A percentile compares a stretch with the other conserved stretches of the same genome.
Evolutionary conservation across 2,329 filamentous ascomycete genomes (phyloP).

Genomic region (Daldinia sp.): DNA sequence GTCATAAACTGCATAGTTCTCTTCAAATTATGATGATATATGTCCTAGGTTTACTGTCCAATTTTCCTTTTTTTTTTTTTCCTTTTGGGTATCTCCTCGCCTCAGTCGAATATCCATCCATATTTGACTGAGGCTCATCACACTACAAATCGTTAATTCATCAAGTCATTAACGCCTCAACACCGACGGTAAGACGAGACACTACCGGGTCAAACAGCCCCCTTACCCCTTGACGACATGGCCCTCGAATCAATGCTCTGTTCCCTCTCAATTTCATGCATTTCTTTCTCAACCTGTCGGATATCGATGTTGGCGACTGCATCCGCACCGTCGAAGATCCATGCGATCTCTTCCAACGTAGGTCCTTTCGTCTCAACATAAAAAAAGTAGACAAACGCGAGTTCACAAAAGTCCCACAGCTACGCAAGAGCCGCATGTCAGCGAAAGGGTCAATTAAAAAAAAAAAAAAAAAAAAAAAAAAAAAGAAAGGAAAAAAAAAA

Average conservation of each 20-base stretch:
- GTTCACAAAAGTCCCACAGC: slow-evolving; percentile 70
- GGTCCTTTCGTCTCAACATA: slow-evolving; percentile 78
- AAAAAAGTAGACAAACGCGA: slow-evolving; percentile 73
- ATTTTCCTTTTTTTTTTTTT: slow-evolving; percentile 5
- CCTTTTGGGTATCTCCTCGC: slow-evolving; percentile 19
- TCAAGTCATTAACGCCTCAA: slow-evolving; percentile 9
- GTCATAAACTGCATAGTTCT: no score
- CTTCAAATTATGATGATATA: not conserved
- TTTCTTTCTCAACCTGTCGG: slow-evolving; percentile 67
- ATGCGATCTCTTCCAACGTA: slow-evolving; percentile 76
- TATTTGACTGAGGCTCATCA: not conserved
- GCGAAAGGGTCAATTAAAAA: not conserved
- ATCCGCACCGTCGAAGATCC: slow-evolving; percentile 76
- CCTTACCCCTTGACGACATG: slow-evolving; percentile 31
- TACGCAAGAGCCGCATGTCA: slow-evolving; percentile 36
- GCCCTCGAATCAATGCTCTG: slow-evolving; percentile 50
- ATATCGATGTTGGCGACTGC: slow-evolving; percentile 68
- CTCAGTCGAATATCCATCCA: not conserved
- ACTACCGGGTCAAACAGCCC: slow-evolving; percentile 7
- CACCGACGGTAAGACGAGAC: not conserved
- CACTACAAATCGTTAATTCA: slow-evolving; percentile 17
- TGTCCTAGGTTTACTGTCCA: not conserved
- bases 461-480: slow-evolving; percentile 4
- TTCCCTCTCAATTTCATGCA: slow-evolving; percentile 54
- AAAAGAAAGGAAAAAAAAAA: slow-evolving; percentile 2